Conservation (phyloP, 169 alveolate genomes). For the Hammondia hammondi region DNA sequence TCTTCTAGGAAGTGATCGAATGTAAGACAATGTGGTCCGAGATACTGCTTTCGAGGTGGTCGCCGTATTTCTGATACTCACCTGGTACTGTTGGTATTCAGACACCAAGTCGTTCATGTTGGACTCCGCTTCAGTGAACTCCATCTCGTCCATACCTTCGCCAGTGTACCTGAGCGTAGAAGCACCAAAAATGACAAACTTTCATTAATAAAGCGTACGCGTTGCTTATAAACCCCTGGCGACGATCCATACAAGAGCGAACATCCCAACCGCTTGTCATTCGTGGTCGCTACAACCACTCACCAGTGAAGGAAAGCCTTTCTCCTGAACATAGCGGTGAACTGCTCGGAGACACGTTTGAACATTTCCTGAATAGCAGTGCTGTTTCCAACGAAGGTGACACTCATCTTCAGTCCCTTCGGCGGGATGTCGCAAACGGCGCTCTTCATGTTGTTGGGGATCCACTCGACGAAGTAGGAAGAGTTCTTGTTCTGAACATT, state of each 20-base stretch:
- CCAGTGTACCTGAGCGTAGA: slow-evolving; percentile 74
- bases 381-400: slow-evolving; percentile 97
- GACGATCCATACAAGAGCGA: neutral
- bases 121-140: slow-evolving; percentile 98
- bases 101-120: slow-evolving; percentile 97
- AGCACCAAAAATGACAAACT: neutral
- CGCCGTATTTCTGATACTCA: neutral
- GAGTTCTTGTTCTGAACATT: slow-evolving; percentile 98
- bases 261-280: neutral
- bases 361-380: slow-evolving; percentile 98
- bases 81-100: slow-evolving; percentile 98
- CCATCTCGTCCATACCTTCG: slow-evolving; percentile 98
- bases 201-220: neutral
- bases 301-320: slow-evolving; percentile 98
- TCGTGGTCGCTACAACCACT: neutral
- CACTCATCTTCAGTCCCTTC: slow-evolving; percentile 98
- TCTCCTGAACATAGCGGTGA: slow-evolving; percentile 98
- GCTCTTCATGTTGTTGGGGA: slow-evolving; percentile 97
- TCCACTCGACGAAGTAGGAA: slow-evolving; percentile 99
- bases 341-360: slow-evolving; percentile 97
- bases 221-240: neutral
- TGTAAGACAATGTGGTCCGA: neutral
- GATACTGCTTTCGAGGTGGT: too few species aligned
- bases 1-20: too few species aligned
- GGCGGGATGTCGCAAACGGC: slow-evolving; percentile 98